Evolutionary conservation across 2,329 filamentous ascomycete species (phyloP).

Genomic region (Alternaria ventricosa): DNA sequence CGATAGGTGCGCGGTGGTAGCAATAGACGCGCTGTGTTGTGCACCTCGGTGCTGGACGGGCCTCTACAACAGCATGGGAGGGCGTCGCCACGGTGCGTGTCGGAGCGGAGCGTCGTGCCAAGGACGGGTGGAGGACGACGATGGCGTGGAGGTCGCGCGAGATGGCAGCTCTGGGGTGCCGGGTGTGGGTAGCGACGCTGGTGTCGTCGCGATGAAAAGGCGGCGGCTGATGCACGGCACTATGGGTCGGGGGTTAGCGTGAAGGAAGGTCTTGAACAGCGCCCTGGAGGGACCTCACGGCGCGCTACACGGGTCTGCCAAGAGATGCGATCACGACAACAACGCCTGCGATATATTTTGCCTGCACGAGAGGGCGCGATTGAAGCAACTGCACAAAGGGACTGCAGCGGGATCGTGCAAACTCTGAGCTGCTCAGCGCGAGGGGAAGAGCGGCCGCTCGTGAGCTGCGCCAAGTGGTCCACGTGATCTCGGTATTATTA

Average conservation of each 20-base stretch:
- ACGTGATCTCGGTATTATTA: conserved; percentile 21
- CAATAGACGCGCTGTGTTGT: conserved; percentile 20
- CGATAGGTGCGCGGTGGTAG: conserved; percentile 20
- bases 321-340: conserved; percentile 15
- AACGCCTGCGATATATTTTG: neutral
- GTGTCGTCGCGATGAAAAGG: conserved; percentile 19
- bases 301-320: conserved; percentile 15
- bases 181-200: conserved; percentile 12
- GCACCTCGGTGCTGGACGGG: conserved; percentile 36
- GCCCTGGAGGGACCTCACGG: conserved; percentile 9
- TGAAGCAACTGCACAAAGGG: neutral
- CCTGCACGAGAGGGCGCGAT: conserved; percentile 11
- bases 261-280: conserved; percentile 18
- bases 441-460: conserved; percentile 15
- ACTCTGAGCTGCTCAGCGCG: conserved; percentile 3
- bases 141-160: conserved; percentile 11
- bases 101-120: conserved; percentile 23
- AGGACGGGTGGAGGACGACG: conserved; percentile 5
- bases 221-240: conserved; percentile 24
- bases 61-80: conserved; percentile 39
- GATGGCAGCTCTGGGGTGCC: conserved; percentile 6
- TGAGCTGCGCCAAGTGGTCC: conserved; percentile 17
- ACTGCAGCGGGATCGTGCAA: conserved; percentile 1
- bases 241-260: conserved; percentile 17
- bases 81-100: conserved; percentile 34